Conservation (phyloP, 1,284 basidiomycete genomes). For the Ustilago esculenta region DNA sequence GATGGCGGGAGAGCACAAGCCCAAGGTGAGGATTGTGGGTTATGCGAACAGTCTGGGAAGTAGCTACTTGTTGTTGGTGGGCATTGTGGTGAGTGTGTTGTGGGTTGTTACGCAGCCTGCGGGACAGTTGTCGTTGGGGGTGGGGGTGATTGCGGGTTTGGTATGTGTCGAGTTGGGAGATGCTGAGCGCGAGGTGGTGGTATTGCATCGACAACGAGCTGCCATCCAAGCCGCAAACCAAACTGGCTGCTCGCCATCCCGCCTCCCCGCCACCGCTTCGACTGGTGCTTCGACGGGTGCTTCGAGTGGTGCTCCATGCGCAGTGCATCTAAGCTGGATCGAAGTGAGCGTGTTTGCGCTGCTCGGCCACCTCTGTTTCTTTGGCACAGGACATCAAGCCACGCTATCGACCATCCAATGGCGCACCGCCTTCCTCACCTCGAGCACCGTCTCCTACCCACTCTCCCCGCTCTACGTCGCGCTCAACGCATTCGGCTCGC, state of each 20-base stretch:
- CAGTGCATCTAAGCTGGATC: conserved; percentile 14
- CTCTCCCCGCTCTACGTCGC: conserved; percentile 81
- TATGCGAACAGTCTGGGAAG: conserved; percentile 91
- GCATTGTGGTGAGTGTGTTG: conserved; percentile 73
- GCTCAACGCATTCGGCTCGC: conserved; percentile 81
- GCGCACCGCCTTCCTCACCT: conserved; percentile 83
- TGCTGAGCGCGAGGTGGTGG: conserved; percentile 47
- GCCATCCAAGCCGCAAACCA: background rate
- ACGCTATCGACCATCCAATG: conserved; percentile 91
- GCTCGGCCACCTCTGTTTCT: conserved; percentile 74
- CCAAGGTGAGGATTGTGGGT: conserved; percentile 76
- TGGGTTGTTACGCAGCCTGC: conserved; percentile 80
- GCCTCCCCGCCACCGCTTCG: background rate
- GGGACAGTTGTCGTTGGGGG: conserved; percentile 80
- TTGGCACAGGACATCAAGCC: conserved; percentile 89
- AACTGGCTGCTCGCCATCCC: background rate
- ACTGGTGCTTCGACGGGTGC: no score
- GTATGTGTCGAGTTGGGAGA: conserved; percentile 56
- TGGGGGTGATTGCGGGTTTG: conserved; percentile 72
- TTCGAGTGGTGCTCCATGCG: no score
- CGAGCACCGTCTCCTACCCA: conserved; percentile 76
- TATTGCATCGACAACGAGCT: conserved; percentile 26
- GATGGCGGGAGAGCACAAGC: conserved; percentile 11
- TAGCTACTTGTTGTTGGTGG: conserved; percentile 83
- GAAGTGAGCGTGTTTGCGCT: conserved; percentile 48